Conservation (phyloP, 2,329 filamentous ascomycete genomes). For the Cryphonectria carpinicola region DNA sequence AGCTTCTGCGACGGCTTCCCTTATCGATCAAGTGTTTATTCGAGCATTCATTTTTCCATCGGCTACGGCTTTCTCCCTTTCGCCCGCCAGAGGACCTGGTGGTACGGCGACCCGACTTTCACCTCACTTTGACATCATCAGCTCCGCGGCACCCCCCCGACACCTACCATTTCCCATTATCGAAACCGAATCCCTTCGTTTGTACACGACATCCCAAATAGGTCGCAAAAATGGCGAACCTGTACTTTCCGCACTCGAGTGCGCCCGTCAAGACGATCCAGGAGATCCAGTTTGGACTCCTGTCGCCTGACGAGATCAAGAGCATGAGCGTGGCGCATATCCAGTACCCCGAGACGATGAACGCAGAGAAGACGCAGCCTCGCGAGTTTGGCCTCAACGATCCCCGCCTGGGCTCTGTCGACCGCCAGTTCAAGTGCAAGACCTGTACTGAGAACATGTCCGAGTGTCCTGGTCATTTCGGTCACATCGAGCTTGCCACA, state of each 20-base stretch:
- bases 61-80: constrained; percentile 5
- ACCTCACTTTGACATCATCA: constrained; percentile 17
- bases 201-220: constrained; percentile 35
- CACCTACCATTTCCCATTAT: constrained; percentile 24
- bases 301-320: constrained; percentile 99
- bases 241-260: constrained; percentile 87
- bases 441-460: constrained; percentile 96
- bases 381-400: constrained; percentile 93
- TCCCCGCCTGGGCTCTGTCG: constrained; percentile 93
- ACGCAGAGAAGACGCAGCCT: constrained; percentile 88
- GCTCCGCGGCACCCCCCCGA: constrained; percentile 13
- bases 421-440: constrained; percentile 92
- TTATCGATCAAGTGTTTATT: constrained; percentile 13
- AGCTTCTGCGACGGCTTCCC: constrained; percentile 18
- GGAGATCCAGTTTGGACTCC: constrained; percentile 98
- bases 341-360: constrained; percentile 99
- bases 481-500: constrained; percentile 95
- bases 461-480: constrained; percentile 97
- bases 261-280: constrained; percentile 96
- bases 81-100: constrained; percentile 10
- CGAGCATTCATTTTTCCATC: constrained; percentile 23
- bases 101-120: constrained; percentile 6
- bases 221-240: constrained; percentile 79
- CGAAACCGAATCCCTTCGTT: constrained; percentile 13
- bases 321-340: constrained; percentile 97